A percentile compares a stretch with the other conserved stretches of the same genome.
These are phyloP conservation scores for Spinacia oleracea DNA, from an alignment of 179 eudicot species.

Conservation along the genomic window DNA sequence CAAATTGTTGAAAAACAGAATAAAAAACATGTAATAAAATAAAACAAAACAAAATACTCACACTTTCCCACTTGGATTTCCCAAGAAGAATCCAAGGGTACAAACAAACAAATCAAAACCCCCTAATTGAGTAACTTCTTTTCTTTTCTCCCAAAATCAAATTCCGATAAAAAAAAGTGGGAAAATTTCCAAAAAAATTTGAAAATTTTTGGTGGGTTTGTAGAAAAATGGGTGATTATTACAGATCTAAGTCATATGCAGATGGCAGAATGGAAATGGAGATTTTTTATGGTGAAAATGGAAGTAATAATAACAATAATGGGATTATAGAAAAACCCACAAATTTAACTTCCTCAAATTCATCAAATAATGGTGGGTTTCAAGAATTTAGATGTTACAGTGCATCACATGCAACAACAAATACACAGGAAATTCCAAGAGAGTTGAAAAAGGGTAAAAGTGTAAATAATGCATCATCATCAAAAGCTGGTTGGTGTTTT, in stretches of 20 bases:
- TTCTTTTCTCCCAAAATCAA: not conserved
- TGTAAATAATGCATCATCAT: slow-evolving; percentile 46
- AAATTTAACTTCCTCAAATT: not conserved
- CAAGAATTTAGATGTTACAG: slow-evolving; percentile 58
- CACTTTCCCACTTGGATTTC: slow-evolving; percentile 13
- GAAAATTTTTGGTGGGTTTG: not conserved
- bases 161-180: not conserved
- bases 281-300: slow-evolving; percentile 24
- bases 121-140: not conserved
- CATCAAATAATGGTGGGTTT: slow-evolving; percentile 21
- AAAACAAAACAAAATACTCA: too few relatives aligned
- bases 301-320: not conserved
- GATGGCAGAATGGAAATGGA: slow-evolving; percentile 47
- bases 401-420: slow-evolving; percentile 44
- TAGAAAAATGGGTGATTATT: slow-evolving; percentile 49
- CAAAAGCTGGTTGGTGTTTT: slow-evolving; percentile 50
- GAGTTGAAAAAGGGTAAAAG: slow-evolving; percentile 57
- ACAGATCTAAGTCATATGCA: slow-evolving; percentile 57
- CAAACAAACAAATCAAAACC: not conserved
- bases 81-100: slow-evolving; percentile 12
- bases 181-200: not conserved
- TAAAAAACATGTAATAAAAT: not conserved
- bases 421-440: slow-evolving; percentile 24
- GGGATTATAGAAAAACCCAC: slow-evolving; percentile 12
- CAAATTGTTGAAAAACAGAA: not conserved